phyloP scores from a whole-genome alignment of 441 rosid genomes.

The Pelargonium myrrhifolium region DNA sequence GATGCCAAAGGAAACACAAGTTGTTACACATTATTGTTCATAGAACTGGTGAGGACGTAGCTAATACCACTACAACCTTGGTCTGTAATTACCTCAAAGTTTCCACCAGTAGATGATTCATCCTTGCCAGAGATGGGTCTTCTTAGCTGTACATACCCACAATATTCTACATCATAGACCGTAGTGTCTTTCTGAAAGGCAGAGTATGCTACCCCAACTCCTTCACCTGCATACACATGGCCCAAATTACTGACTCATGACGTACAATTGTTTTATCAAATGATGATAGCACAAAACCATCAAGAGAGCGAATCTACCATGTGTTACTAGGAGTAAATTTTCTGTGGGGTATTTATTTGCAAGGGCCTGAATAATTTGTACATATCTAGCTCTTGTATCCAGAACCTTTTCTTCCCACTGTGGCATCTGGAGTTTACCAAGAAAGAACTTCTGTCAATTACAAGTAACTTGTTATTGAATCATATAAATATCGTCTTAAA shows the following conservation, averaged over 20 bases:
- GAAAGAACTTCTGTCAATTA: slow-evolving; percentile 13
- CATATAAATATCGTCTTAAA: slow-evolving; percentile 1
- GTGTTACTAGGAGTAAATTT: slow-evolving; percentile 82
- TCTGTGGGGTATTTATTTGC: slow-evolving; percentile 78
- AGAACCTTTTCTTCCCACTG: slow-evolving; percentile 58
- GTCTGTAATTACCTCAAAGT: slow-evolving; percentile 33
- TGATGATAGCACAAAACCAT: not conserved
- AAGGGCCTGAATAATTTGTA: slow-evolving; percentile 46
- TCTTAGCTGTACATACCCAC: slow-evolving; percentile 51
- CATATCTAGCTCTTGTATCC: slow-evolving; percentile 55
- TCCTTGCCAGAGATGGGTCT: slow-evolving; percentile 31
- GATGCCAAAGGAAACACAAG: too few relatives aligned
- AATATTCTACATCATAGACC: slow-evolving; percentile 55
- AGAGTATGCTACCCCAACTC: slow-evolving; percentile 59
- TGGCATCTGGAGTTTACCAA: slow-evolving; percentile 48
- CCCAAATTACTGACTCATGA: not conserved
- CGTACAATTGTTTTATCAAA: not conserved
- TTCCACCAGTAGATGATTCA: slow-evolving; percentile 31
- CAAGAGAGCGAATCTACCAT: slow-evolving; percentile 39
- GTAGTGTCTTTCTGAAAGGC: slow-evolving; percentile 36
- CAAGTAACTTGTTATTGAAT: not conserved
- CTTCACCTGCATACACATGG: slow-evolving; percentile 52
- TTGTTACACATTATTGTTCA: not conserved
- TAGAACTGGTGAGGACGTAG: slow-evolving; percentile 15
- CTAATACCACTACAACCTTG: slow-evolving; percentile 36